A percentile compares a stretch with the other conserved stretches of the same genome.
These are phyloP conservation scores for Lignosus rhinocerotis DNA, from an alignment of 1,284 basidiomycete species.

Conservation along the genomic window DNA sequence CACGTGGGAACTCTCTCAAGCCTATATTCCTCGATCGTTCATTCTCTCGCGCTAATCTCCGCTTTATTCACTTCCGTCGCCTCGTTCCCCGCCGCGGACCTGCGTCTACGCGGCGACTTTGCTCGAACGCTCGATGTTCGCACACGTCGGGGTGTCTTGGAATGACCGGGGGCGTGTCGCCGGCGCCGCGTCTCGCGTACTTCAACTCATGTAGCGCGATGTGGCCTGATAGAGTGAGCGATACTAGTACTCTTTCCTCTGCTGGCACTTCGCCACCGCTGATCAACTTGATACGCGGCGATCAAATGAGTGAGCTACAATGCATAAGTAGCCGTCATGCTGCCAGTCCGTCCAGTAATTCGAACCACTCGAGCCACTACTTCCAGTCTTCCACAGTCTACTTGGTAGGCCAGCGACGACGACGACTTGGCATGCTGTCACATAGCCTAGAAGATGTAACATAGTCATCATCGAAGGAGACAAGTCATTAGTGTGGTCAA, in stretches of 20 bases:
- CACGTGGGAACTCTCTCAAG: conserved; percentile 4
- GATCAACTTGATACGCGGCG: background rate
- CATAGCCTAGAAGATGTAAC: too few species aligned
- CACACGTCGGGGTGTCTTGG: background rate
- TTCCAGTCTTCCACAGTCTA: too few species aligned
- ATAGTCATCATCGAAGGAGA: too few species aligned
- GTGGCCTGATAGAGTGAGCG: background rate
- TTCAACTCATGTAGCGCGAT: background rate
- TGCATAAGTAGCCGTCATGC: background rate
- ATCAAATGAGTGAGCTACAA: background rate
- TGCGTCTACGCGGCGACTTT: too few species aligned
- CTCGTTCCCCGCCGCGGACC: background rate
- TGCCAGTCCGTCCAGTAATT: background rate
- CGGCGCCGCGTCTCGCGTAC: background rate
- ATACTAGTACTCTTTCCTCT: background rate
- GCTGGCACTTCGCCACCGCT: background rate
- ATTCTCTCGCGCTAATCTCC: conserved; percentile 2
- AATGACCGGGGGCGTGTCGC: background rate
- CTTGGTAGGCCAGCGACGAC: too few species aligned
- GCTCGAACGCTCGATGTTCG: too few species aligned
- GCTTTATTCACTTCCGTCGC: background rate
- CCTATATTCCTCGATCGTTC: conserved; percentile 1
- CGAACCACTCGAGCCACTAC: too few species aligned
- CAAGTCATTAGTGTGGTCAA: too few species aligned
- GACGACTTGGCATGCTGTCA: too few species aligned